Percentiles rank a stretch among this genome's conserved stretches.
Evolutionary conservation across 495 filamentous ascomycete species (phyloP).

Genomic region (Massariosphaeria phaeospora): DNA sequence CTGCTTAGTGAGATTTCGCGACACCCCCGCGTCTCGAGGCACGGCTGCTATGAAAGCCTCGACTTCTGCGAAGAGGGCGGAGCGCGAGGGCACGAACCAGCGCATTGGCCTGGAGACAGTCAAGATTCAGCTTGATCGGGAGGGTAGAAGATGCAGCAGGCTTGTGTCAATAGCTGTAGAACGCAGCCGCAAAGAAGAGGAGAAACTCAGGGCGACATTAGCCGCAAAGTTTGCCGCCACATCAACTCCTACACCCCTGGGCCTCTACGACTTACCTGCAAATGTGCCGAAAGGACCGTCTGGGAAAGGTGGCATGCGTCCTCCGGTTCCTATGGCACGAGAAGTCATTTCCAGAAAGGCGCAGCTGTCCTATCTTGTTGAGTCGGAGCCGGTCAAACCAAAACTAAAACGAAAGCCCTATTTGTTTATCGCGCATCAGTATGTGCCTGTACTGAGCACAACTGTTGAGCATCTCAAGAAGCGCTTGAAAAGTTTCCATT

Average conservation of each 20-base stretch:
- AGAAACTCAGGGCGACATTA: conserved; percentile 31
- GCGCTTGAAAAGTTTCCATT: conserved; percentile 70
- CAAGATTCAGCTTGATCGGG: conserved; percentile 79
- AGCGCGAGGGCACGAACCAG: conserved; percentile 59
- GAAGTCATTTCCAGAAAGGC: conserved; percentile 37
- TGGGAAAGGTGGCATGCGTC: conserved; percentile 49
- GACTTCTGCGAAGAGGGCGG: conserved; percentile 72
- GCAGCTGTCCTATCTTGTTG: conserved; percentile 41
- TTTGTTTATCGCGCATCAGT: conserved; percentile 81
- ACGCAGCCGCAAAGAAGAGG: conserved; percentile 52
- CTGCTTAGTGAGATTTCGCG: conserved; percentile 82
- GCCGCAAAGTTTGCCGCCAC: conserved; percentile 23
- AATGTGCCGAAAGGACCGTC: conserved; percentile 84
- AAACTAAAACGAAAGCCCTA: conserved; percentile 78
- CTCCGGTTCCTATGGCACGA: conserved; percentile 42
- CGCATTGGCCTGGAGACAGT: conserved; percentile 69
- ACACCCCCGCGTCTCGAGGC: conserved; percentile 53
- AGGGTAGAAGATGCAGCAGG: conserved; percentile 71
- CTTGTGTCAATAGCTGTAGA: conserved; percentile 67
- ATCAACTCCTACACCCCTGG: conserved; percentile 33
- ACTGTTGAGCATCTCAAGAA: conserved; percentile 84
- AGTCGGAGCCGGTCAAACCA: conserved; percentile 56
- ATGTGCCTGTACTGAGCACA: conserved; percentile 79
- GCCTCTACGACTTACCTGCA: conserved; percentile 49
- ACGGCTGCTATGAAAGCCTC: conserved; percentile 55